These are phyloP conservation scores for Cryptosporidium andersoni DNA, from an alignment of 169 alveolate species.

Conservation along the genomic window DNA sequence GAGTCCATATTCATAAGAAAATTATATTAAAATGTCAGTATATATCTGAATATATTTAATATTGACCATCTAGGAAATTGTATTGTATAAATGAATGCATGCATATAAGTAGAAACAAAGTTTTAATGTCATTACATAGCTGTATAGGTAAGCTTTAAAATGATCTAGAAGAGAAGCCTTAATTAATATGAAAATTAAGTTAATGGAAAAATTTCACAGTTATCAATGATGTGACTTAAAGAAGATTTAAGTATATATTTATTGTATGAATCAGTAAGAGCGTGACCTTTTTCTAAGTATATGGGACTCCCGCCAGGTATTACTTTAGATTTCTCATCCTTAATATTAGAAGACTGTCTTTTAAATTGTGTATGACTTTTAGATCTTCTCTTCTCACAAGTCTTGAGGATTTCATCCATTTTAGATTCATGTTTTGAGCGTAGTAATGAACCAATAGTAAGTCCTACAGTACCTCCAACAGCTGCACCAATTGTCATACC, in stretches of 20 bases:
- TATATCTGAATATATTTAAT: background rate
- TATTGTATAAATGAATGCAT: background rate
- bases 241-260: slow-evolving; percentile 28
- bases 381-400: slow-evolving; percentile 31
- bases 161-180: background rate
- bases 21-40: background rate
- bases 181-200: background rate
- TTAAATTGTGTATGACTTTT: background rate
- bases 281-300: background rate
- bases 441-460: slow-evolving; percentile 37
- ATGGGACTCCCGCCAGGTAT: slow-evolving; percentile 1
- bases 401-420: slow-evolving; percentile 50
- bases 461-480: slow-evolving; percentile 59
- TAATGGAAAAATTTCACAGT: slow-evolving; percentile 21
- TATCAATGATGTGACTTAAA: slow-evolving; percentile 38
- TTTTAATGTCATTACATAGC: background rate
- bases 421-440: slow-evolving; percentile 11
- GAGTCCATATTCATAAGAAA: too few species aligned
- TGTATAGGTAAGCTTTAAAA: background rate
- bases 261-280: slow-evolving; percentile 13
- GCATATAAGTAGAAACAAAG: background rate
- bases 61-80: background rate
- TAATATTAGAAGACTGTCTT: background rate
- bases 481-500: slow-evolving; percentile 70
- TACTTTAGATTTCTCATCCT: slow-evolving; percentile 10